These are phyloP conservation scores for Backusella westeae DNA, from an alignment of 192 early-diverging fungal genomes.

Conservation along the genomic window DNA sequence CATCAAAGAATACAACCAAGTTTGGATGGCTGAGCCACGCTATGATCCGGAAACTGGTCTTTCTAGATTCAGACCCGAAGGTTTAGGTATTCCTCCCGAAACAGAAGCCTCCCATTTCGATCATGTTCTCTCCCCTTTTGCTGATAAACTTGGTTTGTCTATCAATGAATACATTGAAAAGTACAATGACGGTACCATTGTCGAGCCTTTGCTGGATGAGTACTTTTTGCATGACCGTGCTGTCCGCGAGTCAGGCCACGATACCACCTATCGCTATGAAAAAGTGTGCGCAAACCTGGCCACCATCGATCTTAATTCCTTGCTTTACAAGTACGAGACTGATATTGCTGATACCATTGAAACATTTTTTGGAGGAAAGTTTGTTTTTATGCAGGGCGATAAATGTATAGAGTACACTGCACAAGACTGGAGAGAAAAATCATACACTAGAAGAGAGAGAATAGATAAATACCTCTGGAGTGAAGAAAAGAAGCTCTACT, in stretches of 20 bases:
- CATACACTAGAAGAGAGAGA: constrained; percentile 52
- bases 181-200: constrained; percentile 68
- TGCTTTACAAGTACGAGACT: constrained; percentile 95
- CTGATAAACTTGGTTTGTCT: constrained; percentile 57
- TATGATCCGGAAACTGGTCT: constrained; percentile 75
- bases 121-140: constrained; percentile 83
- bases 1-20: constrained; percentile 88
- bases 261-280: constrained; percentile 94
- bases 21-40: constrained; percentile 87
- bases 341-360: constrained; percentile 82
- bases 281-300: constrained; percentile 87
- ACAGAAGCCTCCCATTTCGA: constrained; percentile 92
- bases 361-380: constrained; percentile 51
- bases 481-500: constrained; percentile 75
- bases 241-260: constrained; percentile 96
- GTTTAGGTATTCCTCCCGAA: constrained; percentile 96
- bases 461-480: constrained; percentile 90
- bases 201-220: constrained; percentile 83
- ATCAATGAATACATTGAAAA: constrained; percentile 70
- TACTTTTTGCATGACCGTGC: constrained; percentile 99
- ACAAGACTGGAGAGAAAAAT: constrained; percentile 63
- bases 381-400: constrained; percentile 11
- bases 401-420: constrained; percentile 44
- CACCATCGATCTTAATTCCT: constrained; percentile 89
- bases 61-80: constrained; percentile 82